Conservation (phyloP, 768 basidiomycete species). For the Infundibulicybe gibba region DNA sequence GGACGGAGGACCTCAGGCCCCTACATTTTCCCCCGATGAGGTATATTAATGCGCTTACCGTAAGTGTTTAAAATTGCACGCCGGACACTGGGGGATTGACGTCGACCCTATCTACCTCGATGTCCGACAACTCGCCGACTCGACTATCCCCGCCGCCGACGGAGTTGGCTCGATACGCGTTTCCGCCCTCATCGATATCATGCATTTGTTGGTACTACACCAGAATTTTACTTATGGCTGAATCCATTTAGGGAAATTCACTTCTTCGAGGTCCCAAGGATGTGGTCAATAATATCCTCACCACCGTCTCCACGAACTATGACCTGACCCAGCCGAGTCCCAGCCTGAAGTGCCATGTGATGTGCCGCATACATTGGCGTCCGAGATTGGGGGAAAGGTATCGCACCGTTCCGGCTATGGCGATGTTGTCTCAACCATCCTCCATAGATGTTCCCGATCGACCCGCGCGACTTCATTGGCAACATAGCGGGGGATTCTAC, state of each 20-base stretch:
- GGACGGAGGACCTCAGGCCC: slow-evolving; percentile 54
- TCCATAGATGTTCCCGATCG: slow-evolving; percentile 54
- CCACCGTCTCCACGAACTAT: slow-evolving; percentile 31
- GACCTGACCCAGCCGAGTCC: slow-evolving; percentile 16
- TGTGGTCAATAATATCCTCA: slow-evolving; percentile 47
- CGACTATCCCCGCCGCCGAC: slow-evolving; percentile 38
- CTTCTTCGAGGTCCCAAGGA: slow-evolving; percentile 67
- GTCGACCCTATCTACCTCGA: slow-evolving; percentile 66
- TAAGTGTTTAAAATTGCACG: neutral
- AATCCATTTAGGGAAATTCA: slow-evolving; percentile 55
- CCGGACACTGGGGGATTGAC: slow-evolving; percentile 60
- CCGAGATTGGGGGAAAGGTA: slow-evolving; percentile 60
- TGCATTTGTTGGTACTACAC: slow-evolving; percentile 24
- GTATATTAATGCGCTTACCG: slow-evolving; percentile 25
- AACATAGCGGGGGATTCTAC: slow-evolving; percentile 26
- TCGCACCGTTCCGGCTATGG: neutral
- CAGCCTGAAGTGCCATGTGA: slow-evolving; percentile 43
- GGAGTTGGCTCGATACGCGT: slow-evolving; percentile 27
- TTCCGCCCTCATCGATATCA: slow-evolving; percentile 67
- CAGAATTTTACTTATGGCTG: neutral
- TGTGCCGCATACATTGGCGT: slow-evolving; percentile 50
- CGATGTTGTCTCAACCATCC: neutral
- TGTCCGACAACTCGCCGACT: slow-evolving; percentile 48
- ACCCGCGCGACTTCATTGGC: slow-evolving; percentile 65
- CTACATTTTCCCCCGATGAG: slow-evolving; percentile 56